Base-by-base conservation (phyloP, 2,329 filamentous ascomycete species). In the Penicillium sp. region DNA sequence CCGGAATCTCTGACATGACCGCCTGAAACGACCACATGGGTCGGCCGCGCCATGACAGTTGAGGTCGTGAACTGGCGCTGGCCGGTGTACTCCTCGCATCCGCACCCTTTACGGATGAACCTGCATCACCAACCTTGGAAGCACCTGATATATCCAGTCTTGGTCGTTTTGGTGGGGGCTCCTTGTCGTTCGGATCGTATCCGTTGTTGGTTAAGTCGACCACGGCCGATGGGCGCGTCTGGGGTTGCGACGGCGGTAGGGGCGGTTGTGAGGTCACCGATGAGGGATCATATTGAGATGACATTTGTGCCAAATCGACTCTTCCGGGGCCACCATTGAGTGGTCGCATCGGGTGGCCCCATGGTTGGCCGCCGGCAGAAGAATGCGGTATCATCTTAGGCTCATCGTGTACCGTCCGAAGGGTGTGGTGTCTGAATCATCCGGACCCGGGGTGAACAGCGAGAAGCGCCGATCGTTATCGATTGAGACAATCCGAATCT, bases 341-440 rank as follows among this genome's bases (percentile, higher is more conserved):
- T 55, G 67, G 54, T 59, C 69, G 70, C 62, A 69, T 63, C 57
- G 70, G 69, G 55, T 72, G 70, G 57, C 69, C 71, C 73, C 72
- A 74, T 55, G 69, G 61, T 70, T 76, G 74, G 66, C 71, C 69
- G 66, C 72, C 72, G 64, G 70, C 70, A 59, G 73, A 75, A 61
- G 75, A 66, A 71, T 75, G 70, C 58, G 74, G 72, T 62, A 75
- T 77, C 75, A 77, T 77, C 66, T 70, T 69, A 69, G 67, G 66
- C 55, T 70, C 71, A 77, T 77, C 67, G 64, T 72, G 69, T 71
- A 65, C 66, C 53, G 50, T 45, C 31, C 35, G 63, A 58, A 61
- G 61, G 60, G 58, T 55, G 47, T 55, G 53, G 53, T 62, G 60
- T 62, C 59, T 53, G 60, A 64, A 59, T 68, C 65, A 70, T 70